A percentile compares a stretch with the other conserved stretches of the same genome.
Conservation (phyloP, 2,329 filamentous ascomycete species). For the Hortaea sp. region DNA sequence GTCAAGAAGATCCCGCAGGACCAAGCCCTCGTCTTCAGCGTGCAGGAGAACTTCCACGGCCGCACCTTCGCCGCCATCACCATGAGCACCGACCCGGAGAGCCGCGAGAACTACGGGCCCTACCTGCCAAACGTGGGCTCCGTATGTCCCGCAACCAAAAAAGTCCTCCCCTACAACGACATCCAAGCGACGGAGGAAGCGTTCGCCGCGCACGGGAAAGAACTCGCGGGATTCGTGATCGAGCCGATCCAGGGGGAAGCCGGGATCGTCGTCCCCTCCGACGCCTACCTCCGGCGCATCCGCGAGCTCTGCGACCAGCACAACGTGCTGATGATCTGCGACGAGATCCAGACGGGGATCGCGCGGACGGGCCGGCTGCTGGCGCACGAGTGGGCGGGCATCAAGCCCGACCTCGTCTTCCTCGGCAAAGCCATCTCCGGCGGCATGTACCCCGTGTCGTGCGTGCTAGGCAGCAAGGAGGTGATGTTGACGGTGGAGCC, state of each 20-base stretch:
- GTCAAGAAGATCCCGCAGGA: conserved; percentile 79
- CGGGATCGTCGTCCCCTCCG: conserved; percentile 87
- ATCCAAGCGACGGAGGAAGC: conserved; percentile 68
- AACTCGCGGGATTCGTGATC: conserved; percentile 85
- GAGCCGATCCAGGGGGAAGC: conserved; percentile 98
- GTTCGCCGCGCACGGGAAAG: conserved; percentile 68
- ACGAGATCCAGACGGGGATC: conserved; percentile 98
- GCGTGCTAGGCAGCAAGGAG: conserved; percentile 76
- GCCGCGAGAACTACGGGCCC: conserved; percentile 91
- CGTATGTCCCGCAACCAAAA: conserved; percentile 61
- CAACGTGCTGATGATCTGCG: conserved; percentile 91
- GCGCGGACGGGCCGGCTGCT: conserved; percentile 89
- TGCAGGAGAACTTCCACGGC: conserved; percentile 90
- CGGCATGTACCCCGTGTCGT: conserved; percentile 98
- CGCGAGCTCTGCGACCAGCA: conserved; percentile 84
- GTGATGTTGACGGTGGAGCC: conserved; percentile 94
- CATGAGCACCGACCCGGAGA: conserved; percentile 90
- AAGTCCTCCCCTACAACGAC: conserved; percentile 77
- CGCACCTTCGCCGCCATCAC: conserved; percentile 95
- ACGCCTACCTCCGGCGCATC: conserved; percentile 72
- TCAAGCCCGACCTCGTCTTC: conserved; percentile 90
- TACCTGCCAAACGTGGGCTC: conserved; percentile 86
- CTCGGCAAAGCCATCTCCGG: conserved; percentile 97
- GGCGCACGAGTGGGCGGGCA: conserved; percentile 85
- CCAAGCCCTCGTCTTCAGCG: conserved; percentile 75